Evolutionary conservation across 202 grass and related monocot genomes (phyloP).

Genomic region (Zoysia matrella): DNA sequence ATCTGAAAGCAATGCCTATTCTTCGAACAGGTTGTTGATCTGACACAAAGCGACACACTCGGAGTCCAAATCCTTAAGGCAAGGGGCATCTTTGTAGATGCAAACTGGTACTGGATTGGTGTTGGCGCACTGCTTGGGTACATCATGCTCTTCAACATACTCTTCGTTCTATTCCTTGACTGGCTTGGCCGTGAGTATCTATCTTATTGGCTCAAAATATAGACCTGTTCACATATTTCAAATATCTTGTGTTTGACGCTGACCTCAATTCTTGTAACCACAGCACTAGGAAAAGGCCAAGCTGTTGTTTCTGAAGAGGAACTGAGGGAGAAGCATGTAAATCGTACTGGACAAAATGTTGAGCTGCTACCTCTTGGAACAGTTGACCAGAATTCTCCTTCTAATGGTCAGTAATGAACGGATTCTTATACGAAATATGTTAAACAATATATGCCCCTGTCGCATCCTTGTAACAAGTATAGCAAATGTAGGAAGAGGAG

Average conservation of each 20-base stretch:
- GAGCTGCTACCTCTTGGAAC: slow-evolving; percentile 48
- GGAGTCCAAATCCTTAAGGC: slow-evolving; percentile 64
- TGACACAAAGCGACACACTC: slow-evolving; percentile 49
- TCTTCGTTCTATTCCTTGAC: slow-evolving; percentile 83
- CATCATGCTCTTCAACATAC: slow-evolving; percentile 88
- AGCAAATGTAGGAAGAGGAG: slow-evolving; percentile 69
- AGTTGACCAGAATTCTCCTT: slow-evolving; percentile 43
- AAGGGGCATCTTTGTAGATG: slow-evolving; percentile 83
- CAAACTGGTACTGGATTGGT: slow-evolving; percentile 67
- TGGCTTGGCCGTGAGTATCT: slow-evolving; percentile 80
- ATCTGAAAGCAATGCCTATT: slow-evolving; percentile 31
- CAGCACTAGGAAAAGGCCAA: slow-evolving; percentile 83
- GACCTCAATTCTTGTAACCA: slow-evolving; percentile 36
- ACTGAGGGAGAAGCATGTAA: slow-evolving; percentile 74
- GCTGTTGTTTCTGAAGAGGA: slow-evolving; percentile 83
- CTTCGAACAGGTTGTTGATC: slow-evolving; percentile 44
- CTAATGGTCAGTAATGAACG: slow-evolving; percentile 48
- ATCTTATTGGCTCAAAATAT: slow-evolving; percentile 6
- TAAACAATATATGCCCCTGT: neutral
- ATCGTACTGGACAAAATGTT: slow-evolving; percentile 75
- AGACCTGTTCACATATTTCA: slow-evolving; percentile 1
- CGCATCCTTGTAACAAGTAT: slow-evolving; percentile 31
- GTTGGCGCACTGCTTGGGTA: slow-evolving; percentile 67
- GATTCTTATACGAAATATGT: neutral
- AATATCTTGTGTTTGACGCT: slow-evolving; percentile 26